Evolutionary conservation across 352 stramenopile species (phyloP), one percentile per base, ranked within the genome.

Genomic region (Phytophthora palmivora): DNA sequence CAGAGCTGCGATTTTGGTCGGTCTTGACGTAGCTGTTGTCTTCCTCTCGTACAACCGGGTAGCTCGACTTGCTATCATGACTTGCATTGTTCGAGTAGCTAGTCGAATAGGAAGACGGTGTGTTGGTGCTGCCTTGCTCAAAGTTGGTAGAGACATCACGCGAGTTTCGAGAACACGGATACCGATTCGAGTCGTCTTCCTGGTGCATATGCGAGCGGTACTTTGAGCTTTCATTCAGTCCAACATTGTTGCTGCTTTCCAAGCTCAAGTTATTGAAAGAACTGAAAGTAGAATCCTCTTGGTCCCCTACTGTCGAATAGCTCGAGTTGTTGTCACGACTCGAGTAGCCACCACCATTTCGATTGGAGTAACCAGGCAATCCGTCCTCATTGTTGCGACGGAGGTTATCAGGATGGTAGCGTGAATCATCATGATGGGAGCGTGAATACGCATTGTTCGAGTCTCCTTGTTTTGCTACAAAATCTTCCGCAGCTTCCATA

Each of bases 401-500:
- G 19, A 24, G 12, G 4, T 32, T 42, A 38, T 49, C 38, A 6
- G 46, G 19, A 12, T n/a, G 14, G 28, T 32, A 30, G 14, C 10
- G 11, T 4, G 34, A 45, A 3, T 48, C 18, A 1, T 41, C 12
- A 15, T 6, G 33, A 15, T 6, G 33, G 6, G 38, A 39, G 28
- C 11, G 28, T 50, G 45, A 63, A 11, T 51, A 12, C 21, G 12
- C 36, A 4, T 56, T 44, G 14, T n/a, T 51, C 12, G 44, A 11
- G 3, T 32, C 9, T 39, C 47, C 42, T 30, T 56, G 58, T 18
- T 67, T 55, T 18, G 50, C 58, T 4, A 62, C 32, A 19, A 55
- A 67, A 7, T 41, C 42, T 10, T 67, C 58, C 1, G 57, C 48
- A n/a, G 47, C 57, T 11, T 59, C 47, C 10, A 58, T 46, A 3